These are phyloP conservation scores for Starmera amethionina DNA, from an alignment of 805 yeast species.

Conservation along the genomic window DNA sequence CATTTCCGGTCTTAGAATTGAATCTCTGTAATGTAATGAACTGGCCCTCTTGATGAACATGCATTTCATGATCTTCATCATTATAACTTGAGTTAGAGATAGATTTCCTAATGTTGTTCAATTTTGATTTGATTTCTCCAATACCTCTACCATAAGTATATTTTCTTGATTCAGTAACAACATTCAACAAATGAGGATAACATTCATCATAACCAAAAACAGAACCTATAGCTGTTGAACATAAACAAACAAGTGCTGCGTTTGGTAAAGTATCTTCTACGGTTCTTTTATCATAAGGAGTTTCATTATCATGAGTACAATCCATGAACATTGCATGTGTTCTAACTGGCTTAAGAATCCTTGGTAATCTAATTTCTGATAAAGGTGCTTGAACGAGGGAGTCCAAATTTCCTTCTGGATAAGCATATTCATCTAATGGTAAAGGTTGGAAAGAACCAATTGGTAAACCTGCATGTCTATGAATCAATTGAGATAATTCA, in stretches of 20 bases:
- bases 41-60: constrained; percentile 89
- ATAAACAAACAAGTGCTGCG: constrained; percentile 88
- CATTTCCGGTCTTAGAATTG: constrained; percentile 76
- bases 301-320: constrained; percentile 93
- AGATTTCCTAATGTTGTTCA: constrained; percentile 47
- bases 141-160: constrained; percentile 61
- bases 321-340: constrained; percentile 97
- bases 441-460: constrained; percentile 83
- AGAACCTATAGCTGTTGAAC: constrained; percentile 90
- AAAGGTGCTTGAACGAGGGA: constrained; percentile 18
- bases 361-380: constrained; percentile 63
- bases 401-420: constrained; percentile 37
- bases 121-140: constrained; percentile 53
- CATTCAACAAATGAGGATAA: constrained; percentile 71
- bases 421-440: constrained; percentile 66
- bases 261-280: constrained; percentile 91
- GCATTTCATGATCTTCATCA: constrained; percentile 73
- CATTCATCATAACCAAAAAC: constrained; percentile 92
- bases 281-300: constrained; percentile 81
- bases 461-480: constrained; percentile 91
- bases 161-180: constrained; percentile 63
- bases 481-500: constrained; percentile 79
- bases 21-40: constrained; percentile 84
- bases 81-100: constrained; percentile 39
- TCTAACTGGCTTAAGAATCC: constrained; percentile 52